Base-by-base conservation (phyloP, 768 basidiomycete species). In the Boletus rufocinnamomeus region DNA sequence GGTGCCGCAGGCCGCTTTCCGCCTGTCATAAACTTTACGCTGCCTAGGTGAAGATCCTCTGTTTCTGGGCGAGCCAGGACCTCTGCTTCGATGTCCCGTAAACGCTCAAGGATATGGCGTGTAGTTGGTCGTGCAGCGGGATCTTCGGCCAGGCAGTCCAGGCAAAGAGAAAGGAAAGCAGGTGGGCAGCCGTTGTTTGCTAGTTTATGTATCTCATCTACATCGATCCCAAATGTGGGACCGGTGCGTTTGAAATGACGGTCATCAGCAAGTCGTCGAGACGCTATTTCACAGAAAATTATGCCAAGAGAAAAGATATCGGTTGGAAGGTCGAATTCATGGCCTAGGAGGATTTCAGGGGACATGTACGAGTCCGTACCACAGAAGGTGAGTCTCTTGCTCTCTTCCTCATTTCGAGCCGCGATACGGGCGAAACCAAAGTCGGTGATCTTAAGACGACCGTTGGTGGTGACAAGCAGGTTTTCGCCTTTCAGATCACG, bases 401-500 rank as follows among this genome's bases (percentile, higher is more conserved):
- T 83, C 76, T 98, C 96, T 63, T 95, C 95, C 57, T 87, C 91
- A 66, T 92, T 96, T 43, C 90, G 83, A 0, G 94, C 94, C 0
- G 93, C 93, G 66, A 98, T 97, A 37, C 96, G 84, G 5, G 95
- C 94, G 66, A 98, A 96, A 1, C 96, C 96, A 74, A 99, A 99
- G 69, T 99, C 96, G n/a, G 95, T 97, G 65, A 98, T 88, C 78
- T 98, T 99, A 68, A 98, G 81, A 45, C 96, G 86, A 23, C 93
- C 92, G 67, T 99, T 99, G 38, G 88, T 77, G 0, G 95, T 98
- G 23, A 98, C 87, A n/a, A 98, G 84, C 28, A 98, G 81, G 65
- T 99, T 99, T 77, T 98, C 96, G 38, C 95, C 95, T 74, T 99
- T 99, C 63, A 99, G 81, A 75, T 99, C 96, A 32, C 88, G 86